phyloP scores from a whole-genome alignment of 371 early-diverging fungal genomes.

The Saksenaea oblongispora region DNA sequence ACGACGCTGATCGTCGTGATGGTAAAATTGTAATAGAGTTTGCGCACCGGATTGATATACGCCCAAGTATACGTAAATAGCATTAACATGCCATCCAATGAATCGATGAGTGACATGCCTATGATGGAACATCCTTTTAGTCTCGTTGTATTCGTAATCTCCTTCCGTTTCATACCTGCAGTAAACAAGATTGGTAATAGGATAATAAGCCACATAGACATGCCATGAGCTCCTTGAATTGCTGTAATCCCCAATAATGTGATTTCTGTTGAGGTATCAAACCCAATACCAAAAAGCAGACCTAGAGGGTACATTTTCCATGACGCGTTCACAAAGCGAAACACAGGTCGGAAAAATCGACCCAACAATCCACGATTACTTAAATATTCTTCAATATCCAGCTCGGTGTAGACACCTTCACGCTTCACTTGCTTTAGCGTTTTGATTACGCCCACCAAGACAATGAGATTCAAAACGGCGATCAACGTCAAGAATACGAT shows the following conservation, averaged over 20 bases:
- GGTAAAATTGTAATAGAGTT: constrained; percentile 64
- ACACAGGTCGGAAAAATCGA: constrained; percentile 60
- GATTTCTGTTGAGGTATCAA: constrained; percentile 72
- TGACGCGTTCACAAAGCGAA: constrained; percentile 56
- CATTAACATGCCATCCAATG: constrained; percentile 69
- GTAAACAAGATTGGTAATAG: constrained; percentile 69
- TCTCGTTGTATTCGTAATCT: neutral
- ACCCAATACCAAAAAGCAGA: constrained; percentile 67
- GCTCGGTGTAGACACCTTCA: constrained; percentile 49
- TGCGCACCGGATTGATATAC: constrained; percentile 60
- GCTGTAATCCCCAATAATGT: constrained; percentile 60
- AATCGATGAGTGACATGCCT: constrained; percentile 69
- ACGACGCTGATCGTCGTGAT: constrained; percentile 63
- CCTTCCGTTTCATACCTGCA: constrained; percentile 36
- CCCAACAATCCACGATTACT: constrained; percentile 32
- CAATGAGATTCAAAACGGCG: constrained; percentile 56
- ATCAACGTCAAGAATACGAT: constrained; percentile 60
- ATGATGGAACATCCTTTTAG: neutral
- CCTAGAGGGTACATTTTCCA: constrained; percentile 73
- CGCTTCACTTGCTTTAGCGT: constrained; percentile 39
- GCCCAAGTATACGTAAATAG: constrained; percentile 65
- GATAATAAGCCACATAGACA: constrained; percentile 54
- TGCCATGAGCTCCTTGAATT: constrained; percentile 45
- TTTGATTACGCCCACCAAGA: constrained; percentile 41
- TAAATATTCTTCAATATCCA: constrained; percentile 48